These are phyloP conservation scores for Calamus simplicifolius DNA, from an alignment of 176 grass and related monocot genomes.

Conservation along the genomic window DNA sequence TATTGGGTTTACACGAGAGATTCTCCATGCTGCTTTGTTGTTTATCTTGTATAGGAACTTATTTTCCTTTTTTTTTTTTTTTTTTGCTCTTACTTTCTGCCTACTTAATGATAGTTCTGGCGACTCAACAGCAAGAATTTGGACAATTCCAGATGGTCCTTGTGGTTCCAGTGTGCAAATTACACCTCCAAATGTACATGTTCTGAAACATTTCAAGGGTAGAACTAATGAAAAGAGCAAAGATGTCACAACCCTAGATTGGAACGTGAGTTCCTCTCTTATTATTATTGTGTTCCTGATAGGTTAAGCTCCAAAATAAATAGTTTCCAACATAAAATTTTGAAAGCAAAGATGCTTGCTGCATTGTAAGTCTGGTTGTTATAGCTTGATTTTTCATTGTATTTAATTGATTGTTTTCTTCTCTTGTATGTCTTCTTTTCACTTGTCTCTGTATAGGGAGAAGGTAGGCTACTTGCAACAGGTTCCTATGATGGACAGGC, in stretches of 20 bases:
- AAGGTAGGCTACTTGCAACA: constrained; percentile 84
- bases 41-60: no score
- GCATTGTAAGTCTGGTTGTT: background rate
- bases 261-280: constrained; percentile 58
- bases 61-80: background rate
- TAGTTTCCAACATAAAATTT: no score
- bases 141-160: constrained; percentile 90
- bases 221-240: constrained; percentile 92
- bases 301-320: no score
- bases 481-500: constrained; percentile 98
- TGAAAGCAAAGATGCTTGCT: no score
- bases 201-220: constrained; percentile 93
- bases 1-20: no score
- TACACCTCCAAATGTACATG: constrained; percentile 59
- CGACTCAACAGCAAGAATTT: constrained; percentile 98
- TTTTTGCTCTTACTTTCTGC: constrained; percentile 17
- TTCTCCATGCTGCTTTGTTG: no score
- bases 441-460: constrained; percentile 36
- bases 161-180: constrained; percentile 52
- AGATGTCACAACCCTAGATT: constrained; percentile 97
- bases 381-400: background rate
- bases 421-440: background rate
- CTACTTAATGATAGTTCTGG: constrained; percentile 50
- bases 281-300: no score
- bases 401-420: background rate